Evolutionary conservation across 108 stramenopile genomes (phyloP).

Genomic region (Schizochytrium sp.): DNA sequence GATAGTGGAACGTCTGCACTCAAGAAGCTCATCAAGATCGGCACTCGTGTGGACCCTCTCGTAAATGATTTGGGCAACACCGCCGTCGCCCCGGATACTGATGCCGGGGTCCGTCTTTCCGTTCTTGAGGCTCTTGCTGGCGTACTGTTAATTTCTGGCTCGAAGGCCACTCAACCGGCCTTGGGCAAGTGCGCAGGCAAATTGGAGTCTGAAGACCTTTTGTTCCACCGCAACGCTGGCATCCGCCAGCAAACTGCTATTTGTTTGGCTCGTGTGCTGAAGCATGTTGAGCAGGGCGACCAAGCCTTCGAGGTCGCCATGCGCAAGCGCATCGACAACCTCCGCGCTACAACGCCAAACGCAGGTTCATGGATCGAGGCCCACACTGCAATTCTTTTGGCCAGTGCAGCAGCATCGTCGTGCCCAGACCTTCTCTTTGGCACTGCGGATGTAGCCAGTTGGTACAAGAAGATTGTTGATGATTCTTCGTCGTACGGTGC

Average conservation of each 20-base stretch:
- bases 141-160: conserved; percentile 8
- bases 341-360: neutral
- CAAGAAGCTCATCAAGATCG: conserved; percentile 86
- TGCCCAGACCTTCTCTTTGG: neutral
- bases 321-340: neutral
- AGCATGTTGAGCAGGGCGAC: conserved; percentile 6
- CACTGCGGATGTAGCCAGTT: neutral
- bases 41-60: conserved; percentile 90
- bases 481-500: neutral
- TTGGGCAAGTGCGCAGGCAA: conserved; percentile 37
- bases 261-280: neutral
- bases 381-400: neutral
- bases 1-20: conserved; percentile 85
- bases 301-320: conserved; percentile 35
- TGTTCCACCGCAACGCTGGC: conserved; percentile 29
- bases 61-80: conserved; percentile 83
- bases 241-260: conserved; percentile 10
- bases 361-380: neutral
- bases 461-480: conserved; percentile 17
- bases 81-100: neutral
- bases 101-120: conserved; percentile 7
- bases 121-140: conserved; percentile 38
- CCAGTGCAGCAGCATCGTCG: neutral
- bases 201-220: neutral
- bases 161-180: conserved; percentile 23